Evolutionary conservation across 2,329 filamentous ascomycete species (phyloP).

Genomic region (Atkinsonella texensis): DNA sequence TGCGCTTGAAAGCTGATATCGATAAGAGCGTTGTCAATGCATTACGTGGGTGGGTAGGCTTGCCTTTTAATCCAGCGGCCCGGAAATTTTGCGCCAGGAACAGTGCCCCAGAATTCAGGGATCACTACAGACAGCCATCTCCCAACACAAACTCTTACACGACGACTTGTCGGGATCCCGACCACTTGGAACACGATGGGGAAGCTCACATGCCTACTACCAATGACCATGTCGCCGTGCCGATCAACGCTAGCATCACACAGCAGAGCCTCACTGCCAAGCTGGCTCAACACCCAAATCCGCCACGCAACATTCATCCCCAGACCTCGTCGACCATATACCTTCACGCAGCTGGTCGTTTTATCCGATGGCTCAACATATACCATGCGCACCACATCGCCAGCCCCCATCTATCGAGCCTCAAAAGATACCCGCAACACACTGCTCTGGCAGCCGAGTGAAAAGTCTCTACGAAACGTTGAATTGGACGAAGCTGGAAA

Average conservation of each 20-base stretch:
- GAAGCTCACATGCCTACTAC: constrained; percentile 15
- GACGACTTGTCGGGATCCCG: background rate
- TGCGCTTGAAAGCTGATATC: constrained; percentile 3
- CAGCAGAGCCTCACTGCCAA: constrained; percentile 14
- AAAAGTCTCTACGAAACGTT: constrained; percentile 69
- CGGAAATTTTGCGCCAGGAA: constrained; percentile 14
- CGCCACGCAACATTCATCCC: constrained; percentile 76
- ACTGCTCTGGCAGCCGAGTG: constrained; percentile 79
- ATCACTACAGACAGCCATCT: background rate
- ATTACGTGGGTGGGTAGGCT: background rate
- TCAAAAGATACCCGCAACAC: constrained; percentile 83
- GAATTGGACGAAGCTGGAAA: constrained; percentile 93
- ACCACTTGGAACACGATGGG: constrained; percentile 13
- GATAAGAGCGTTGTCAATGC: constrained; percentile 3
- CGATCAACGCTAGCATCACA: constrained; percentile 11
- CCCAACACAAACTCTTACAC: background rate
- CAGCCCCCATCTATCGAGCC: constrained; percentile 44
- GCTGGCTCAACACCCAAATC: constrained; percentile 37
- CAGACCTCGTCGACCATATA: constrained; percentile 86
- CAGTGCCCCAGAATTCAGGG: background rate
- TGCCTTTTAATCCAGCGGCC: constrained; percentile 5
- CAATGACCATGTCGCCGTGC: constrained; percentile 18
- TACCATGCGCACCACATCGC: constrained; percentile 66
- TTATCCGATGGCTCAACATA: constrained; percentile 85
- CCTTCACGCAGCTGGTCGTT: constrained; percentile 92